Evolutionary conservation across 257 asterid species (phyloP).

Genomic region (Solanum pennellii): DNA sequence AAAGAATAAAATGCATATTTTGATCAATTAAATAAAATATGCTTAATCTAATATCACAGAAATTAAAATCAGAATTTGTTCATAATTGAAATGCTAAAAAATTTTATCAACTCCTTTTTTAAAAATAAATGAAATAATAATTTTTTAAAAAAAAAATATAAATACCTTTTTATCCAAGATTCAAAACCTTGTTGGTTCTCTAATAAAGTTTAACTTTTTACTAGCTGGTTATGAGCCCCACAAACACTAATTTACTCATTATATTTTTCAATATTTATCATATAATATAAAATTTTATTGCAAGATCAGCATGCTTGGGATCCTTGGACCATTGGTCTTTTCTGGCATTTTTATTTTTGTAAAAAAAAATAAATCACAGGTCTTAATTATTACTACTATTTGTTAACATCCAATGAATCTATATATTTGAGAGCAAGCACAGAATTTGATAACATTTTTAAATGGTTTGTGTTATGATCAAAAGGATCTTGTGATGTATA

Average conservation of each 20-base stretch:
- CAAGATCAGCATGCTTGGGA: conserved; percentile 6
- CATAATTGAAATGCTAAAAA: not conserved
- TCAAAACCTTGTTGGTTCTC: not conserved
- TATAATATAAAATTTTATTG: not conserved
- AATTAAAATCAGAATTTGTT: not conserved
- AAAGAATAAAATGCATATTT: not conserved
- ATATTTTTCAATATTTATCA: not conserved
- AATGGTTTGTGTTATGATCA: not conserved
- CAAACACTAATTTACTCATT: not conserved
- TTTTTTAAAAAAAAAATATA: not conserved
- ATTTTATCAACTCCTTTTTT: not conserved
- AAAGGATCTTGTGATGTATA: not conserved
- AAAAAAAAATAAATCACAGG: not conserved
- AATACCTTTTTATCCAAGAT: not conserved
- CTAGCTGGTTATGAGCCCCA: not conserved
- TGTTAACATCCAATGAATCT: not conserved
- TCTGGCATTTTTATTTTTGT: not conserved
- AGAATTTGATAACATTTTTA: not conserved
- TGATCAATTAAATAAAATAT: not conserved
- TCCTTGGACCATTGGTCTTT: not conserved
- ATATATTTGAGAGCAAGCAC: not conserved
- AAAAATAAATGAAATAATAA: not conserved
- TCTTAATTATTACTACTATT: not conserved
- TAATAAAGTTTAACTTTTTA: not conserved
- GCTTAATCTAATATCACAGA: rapidly evolving